Percentiles rank a stretch among this genome's conserved stretches.
phyloP scores from a whole-genome alignment of 768 basidiomycete species.

The Amanita pallidorosea region DNA sequence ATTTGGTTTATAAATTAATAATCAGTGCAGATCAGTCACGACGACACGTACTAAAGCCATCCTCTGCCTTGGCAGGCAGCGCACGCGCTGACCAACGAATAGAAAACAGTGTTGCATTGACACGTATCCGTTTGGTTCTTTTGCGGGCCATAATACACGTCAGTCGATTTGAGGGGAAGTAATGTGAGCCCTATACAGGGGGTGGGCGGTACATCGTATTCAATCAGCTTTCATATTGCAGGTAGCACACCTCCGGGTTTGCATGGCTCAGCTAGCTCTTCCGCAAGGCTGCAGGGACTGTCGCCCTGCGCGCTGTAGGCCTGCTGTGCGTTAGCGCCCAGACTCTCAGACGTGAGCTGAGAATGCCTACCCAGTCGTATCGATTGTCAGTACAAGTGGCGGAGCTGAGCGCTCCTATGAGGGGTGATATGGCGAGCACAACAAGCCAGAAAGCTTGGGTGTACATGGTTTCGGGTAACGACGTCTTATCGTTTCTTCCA shows the following conservation, averaged over 20 bases:
- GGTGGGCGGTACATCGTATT: not conserved
- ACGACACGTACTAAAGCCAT: conserved; percentile 11
- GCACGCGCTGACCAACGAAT: conserved; percentile 40
- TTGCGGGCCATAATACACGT: conserved; percentile 29
- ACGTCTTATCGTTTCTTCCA: not conserved
- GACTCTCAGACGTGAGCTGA: not conserved
- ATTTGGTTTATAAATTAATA: not conserved
- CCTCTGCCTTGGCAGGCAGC: conserved; percentile 34
- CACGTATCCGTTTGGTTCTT: conserved; percentile 24
- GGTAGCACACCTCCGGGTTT: not conserved
- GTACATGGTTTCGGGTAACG: not conserved
- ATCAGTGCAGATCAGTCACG: not conserved
- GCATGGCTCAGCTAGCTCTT: not conserved
- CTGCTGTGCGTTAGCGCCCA: not conserved
- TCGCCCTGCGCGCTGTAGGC: not conserved
- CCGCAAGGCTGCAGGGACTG: conserved; percentile 3
- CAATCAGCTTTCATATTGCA: not conserved
- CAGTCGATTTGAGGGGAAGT: conserved; percentile 16
- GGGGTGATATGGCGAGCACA: not conserved
- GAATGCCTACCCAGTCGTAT: not conserved
- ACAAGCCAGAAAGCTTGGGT: not conserved
- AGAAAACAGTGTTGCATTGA: conserved; percentile 40
- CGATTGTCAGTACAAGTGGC: not conserved
- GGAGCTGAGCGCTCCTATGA: not conserved
- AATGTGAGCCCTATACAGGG: not conserved